phyloP scores from a whole-genome alignment of 495 filamentous ascomycete species.

The Penicillium coprophilum region DNA sequence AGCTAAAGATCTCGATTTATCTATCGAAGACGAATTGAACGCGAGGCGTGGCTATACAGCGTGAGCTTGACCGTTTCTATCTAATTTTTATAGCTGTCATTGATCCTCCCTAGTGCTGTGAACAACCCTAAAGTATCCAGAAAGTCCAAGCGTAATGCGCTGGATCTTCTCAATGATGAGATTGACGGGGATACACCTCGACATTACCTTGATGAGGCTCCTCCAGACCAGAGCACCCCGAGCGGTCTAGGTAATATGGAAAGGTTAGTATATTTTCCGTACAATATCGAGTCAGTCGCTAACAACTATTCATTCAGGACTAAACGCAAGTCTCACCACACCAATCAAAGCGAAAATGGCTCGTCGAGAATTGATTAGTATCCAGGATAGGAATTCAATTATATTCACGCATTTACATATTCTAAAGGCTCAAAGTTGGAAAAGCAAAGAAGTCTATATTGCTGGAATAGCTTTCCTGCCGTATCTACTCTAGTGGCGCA shows the following conservation, averaged over 20 bases:
- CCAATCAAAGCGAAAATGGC: background rate
- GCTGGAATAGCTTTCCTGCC: background rate
- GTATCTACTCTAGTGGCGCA: conserved; percentile 7
- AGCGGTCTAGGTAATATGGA: conserved; percentile 17
- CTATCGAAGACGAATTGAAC: conserved; percentile 26
- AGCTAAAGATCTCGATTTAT: conserved; percentile 17
- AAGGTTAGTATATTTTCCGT: conserved; percentile 11
- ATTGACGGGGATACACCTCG: conserved; percentile 22
- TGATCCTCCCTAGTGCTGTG: conserved; percentile 27
- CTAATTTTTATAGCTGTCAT: background rate
- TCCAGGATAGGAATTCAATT: background rate
- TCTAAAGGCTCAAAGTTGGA: background rate
- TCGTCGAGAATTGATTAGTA: background rate
- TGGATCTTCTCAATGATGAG: conserved; percentile 39
- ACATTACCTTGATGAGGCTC: conserved; percentile 12
- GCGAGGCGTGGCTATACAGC: conserved; percentile 29
- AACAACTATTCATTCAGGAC: background rate
- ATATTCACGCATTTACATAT: background rate
- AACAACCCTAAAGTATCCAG: conserved; percentile 45
- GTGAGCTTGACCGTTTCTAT: conserved; percentile 7
- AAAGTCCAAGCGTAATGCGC: conserved; percentile 41
- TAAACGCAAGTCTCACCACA: background rate
- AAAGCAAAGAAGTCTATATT: background rate
- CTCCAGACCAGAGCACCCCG: conserved; percentile 11
- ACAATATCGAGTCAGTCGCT: background rate